Evolutionary conservation across 768 basidiomycete species (phyloP).

Genomic region (Boletus sp.): DNA sequence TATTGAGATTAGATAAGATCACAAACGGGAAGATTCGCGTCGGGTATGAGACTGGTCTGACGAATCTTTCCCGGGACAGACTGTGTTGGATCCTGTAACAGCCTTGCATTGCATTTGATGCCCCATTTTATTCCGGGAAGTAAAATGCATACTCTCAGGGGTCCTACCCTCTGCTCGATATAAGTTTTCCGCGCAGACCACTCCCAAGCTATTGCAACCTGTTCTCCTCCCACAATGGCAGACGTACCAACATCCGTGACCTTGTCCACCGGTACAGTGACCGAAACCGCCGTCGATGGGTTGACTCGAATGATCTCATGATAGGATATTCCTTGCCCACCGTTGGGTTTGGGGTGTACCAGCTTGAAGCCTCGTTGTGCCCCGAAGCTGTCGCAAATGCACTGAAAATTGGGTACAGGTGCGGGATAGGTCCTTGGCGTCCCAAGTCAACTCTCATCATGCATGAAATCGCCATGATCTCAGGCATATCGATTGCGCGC

Average conservation of each 20-base stretch:
- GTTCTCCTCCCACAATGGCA: conserved; percentile 2
- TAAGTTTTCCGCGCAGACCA: not conserved
- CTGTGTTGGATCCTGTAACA: not conserved
- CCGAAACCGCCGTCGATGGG: no score
- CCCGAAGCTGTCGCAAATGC: conserved; percentile 18
- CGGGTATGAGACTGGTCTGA: not conserved
- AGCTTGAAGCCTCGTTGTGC: conserved; percentile 7
- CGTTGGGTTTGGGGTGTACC: conserved; percentile 27
- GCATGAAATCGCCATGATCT: not conserved
- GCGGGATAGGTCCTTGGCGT: not conserved
- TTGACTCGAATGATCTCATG: not conserved
- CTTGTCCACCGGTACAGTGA: conserved; percentile 10
- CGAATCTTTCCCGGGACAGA: not conserved
- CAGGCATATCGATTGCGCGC: conserved; percentile 29
- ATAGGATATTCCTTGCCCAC: conserved; percentile 26
- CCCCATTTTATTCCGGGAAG: not conserved
- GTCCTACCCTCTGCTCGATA: not conserved
- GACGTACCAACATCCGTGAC: conserved; percentile 5
- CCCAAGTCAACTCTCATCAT: not conserved
- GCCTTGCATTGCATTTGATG: not conserved
- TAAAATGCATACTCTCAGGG: not conserved
- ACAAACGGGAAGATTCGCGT: not conserved
- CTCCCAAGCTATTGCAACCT: not conserved
- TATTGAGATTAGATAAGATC: not conserved
- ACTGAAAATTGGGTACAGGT: conserved; percentile 29